These are phyloP conservation scores for Stephania yunnanensis DNA, from an alignment of 164 flowering plant species.

Conservation along the genomic window DNA sequence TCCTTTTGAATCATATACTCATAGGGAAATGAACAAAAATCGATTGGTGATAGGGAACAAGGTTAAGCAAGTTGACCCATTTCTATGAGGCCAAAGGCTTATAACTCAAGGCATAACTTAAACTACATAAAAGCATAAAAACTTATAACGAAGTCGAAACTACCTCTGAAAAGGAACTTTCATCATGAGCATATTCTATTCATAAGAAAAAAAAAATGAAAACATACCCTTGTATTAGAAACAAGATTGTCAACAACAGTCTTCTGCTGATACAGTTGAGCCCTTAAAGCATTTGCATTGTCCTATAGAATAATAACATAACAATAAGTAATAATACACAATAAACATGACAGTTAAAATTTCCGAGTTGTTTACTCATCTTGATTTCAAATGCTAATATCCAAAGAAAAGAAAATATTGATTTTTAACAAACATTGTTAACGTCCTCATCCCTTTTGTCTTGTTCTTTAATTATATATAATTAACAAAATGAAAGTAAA, in stretches of 20 bases:
- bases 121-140: too few relatives aligned
- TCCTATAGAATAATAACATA: slow-evolving; percentile 40
- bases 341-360: neutral
- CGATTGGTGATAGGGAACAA: neutral
- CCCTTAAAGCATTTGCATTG: slow-evolving; percentile 65
- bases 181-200: neutral
- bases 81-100: too few relatives aligned
- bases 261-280: slow-evolving; percentile 86
- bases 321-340: neutral
- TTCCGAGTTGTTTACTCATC: neutral
- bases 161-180: neutral
- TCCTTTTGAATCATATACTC: neutral
- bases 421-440: neutral
- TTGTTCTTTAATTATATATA: neutral
- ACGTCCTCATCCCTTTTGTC: neutral
- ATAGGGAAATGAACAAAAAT: neutral
- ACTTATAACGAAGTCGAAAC: neutral
- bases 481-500: neutral
- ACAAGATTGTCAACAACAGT: slow-evolving; percentile 72
- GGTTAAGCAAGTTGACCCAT: too few relatives aligned
- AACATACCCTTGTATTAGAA: slow-evolving; percentile 70
- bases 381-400: neutral
- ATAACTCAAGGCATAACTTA: too few relatives aligned
- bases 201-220: neutral
- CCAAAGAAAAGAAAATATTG: neutral